Percentiles rank a stretch among this genome's conserved stretches.
Conservation (phyloP, 495 filamentous ascomycete genomes). For the Acidomyces sp. region DNA sequence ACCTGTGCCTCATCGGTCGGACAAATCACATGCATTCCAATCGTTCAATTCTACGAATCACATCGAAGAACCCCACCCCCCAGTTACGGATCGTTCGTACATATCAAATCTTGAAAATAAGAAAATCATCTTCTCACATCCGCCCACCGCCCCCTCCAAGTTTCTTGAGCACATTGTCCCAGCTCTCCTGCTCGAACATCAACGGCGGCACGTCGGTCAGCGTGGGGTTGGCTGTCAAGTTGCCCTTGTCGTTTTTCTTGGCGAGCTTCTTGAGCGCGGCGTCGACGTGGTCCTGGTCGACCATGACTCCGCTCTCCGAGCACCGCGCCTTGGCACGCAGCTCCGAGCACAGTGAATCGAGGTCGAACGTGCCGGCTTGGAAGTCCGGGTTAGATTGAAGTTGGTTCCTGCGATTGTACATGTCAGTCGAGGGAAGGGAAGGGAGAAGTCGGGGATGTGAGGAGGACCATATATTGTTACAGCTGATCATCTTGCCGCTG, state of each 20-base stretch:
- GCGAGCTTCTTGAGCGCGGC: slow-evolving; percentile 24
- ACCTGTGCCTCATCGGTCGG: too few species aligned
- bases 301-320: slow-evolving; percentile 81
- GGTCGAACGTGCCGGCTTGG: slow-evolving; percentile 75
- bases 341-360: slow-evolving; percentile 84
- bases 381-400: slow-evolving; percentile 78
- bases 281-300: slow-evolving; percentile 80
- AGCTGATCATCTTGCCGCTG: slow-evolving; percentile 55
- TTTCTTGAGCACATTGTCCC: slow-evolving; percentile 13
- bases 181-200: slow-evolving; percentile 19
- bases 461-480: slow-evolving; percentile 84
- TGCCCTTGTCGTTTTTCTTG: slow-evolving; percentile 13
- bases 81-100: too few species aligned
- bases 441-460: slow-evolving; percentile 8
- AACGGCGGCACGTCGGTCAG: slow-evolving; percentile 2
- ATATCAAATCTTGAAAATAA: too few species aligned
- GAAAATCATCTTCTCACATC: neutral
- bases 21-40: too few species aligned
- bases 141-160: slow-evolving; percentile 1
- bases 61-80: too few species aligned
- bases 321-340: slow-evolving; percentile 95
- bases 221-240: neutral
- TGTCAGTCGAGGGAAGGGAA: neutral
- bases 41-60: too few species aligned
- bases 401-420: slow-evolving; percentile 61